A percentile compares a stretch with the other conserved stretches of the same genome.
These are phyloP conservation scores for Sarocladium kiliense DNA, from an alignment of 2,329 filamentous ascomycete species.

Conservation along the genomic window DNA sequence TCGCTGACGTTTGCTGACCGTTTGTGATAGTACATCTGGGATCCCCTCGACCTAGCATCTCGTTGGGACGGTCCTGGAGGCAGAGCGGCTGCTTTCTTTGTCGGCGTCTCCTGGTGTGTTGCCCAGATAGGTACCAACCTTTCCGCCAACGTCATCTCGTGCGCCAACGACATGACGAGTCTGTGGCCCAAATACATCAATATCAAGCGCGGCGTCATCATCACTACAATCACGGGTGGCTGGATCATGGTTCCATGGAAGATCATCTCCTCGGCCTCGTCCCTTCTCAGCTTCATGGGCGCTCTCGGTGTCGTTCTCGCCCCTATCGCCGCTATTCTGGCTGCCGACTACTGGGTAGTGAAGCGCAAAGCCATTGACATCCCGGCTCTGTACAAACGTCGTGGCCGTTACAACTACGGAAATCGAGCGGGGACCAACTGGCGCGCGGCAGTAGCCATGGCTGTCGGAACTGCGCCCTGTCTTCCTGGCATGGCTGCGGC, in stretches of 20 bases:
- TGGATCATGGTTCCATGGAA: conserved; percentile 10
- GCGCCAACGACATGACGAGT: conserved; percentile 51
- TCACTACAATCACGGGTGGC: conserved; percentile 37
- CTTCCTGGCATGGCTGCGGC: conserved; percentile 45
- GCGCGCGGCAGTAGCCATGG: conserved; percentile 51
- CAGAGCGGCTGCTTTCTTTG: conserved; percentile 38
- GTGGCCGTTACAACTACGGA: conserved; percentile 37
- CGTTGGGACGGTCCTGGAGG: conserved; percentile 42
- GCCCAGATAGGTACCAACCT: conserved; percentile 55
- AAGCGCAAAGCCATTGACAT: conserved; percentile 44
- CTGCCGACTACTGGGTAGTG: conserved; percentile 56
- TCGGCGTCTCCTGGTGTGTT: conserved; percentile 46
- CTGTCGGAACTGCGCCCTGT: conserved; percentile 49
- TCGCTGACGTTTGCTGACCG: too few species aligned
- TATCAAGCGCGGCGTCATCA: conserved; percentile 47
- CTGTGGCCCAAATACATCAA: conserved; percentile 49
- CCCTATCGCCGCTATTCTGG: conserved; percentile 57
- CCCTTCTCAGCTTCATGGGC: conserved; percentile 6
- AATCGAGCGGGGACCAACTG: conserved; percentile 53
- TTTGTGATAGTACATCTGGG: conserved; percentile 40
- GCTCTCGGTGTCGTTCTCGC: conserved; percentile 51
- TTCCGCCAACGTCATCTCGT: conserved; percentile 45
- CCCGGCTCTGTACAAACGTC: conserved; percentile 27
- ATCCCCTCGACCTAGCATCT: conserved; percentile 40
- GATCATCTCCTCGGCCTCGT: conserved; percentile 19